Percentiles rank a stretch among this genome's conserved stretches.
Conservation (phyloP, 129 eudicot genomes). For the Escallonia rubra region DNA sequence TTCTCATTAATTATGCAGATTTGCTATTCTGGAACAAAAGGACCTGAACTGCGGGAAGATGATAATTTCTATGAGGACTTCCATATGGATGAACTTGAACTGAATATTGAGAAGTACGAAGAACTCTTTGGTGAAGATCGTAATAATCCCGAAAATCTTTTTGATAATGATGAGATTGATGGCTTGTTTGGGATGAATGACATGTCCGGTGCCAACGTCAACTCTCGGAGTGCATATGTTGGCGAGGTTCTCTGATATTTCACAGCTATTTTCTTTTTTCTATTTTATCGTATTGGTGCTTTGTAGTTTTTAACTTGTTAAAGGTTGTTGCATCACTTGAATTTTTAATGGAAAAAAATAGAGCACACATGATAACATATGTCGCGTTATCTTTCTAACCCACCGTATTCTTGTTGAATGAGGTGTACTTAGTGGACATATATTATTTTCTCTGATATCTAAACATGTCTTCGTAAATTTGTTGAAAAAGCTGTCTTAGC, state of each 20-base stretch:
- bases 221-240: slow-evolving; percentile 29
- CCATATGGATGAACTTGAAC: slow-evolving; percentile 75
- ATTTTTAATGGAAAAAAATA: too few species aligned
- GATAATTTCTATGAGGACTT: slow-evolving; percentile 53
- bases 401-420: too few species aligned
- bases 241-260: slow-evolving; percentile 45
- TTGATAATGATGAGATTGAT: slow-evolving; percentile 67
- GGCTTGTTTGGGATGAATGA: slow-evolving; percentile 53
- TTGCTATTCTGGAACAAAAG: slow-evolving; percentile 35
- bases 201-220: slow-evolving; percentile 35
- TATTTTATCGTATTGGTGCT: too few species aligned
- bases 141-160: slow-evolving; percentile 63
- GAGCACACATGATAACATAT: too few species aligned
- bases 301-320: too few species aligned
- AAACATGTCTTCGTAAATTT: too few species aligned
- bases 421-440: too few species aligned
- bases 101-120: slow-evolving; percentile 75
- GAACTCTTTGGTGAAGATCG: slow-evolving; percentile 63
- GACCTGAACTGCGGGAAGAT: slow-evolving; percentile 32
- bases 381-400: too few species aligned
- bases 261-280: too few species aligned
- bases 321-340: too few species aligned
- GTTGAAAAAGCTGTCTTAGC: too few species aligned
- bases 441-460: too few species aligned
- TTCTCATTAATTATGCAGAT: slow-evolving; percentile 30